phyloP scores from a whole-genome alignment of 1,284 basidiomycete genomes.

The Pseudozyma thailandica region DNA sequence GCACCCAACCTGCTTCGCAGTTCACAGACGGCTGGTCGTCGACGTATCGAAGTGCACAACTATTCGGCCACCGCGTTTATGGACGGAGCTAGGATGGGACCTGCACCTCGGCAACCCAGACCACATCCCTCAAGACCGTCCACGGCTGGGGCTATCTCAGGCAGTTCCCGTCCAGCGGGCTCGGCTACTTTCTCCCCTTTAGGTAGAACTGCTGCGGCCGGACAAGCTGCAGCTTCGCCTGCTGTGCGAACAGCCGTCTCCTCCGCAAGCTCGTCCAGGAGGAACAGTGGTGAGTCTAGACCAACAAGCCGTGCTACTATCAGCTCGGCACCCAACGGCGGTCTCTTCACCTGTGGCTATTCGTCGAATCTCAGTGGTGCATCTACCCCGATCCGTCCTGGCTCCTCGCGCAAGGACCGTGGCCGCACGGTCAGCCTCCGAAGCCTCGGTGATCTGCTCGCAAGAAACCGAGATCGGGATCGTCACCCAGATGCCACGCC shows the following conservation, averaged over 20 bases:
- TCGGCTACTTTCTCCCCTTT: background rate
- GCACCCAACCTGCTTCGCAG: constrained; percentile 24
- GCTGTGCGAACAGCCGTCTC: constrained; percentile 16
- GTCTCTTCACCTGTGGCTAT: constrained; percentile 50
- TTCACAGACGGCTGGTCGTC: constrained; percentile 2
- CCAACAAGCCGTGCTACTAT: constrained; percentile 26
- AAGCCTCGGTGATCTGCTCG: constrained; percentile 27
- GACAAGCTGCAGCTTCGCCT: constrained; percentile 10
- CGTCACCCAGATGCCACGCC: background rate
- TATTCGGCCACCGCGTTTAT: constrained; percentile 37
- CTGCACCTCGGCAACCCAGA: constrained; percentile 17
- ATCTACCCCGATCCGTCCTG: constrained; percentile 20
- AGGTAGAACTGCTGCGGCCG: background rate
- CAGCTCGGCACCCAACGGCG: constrained; percentile 29
- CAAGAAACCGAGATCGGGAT: constrained; percentile 27
- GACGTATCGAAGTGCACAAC: constrained; percentile 31
- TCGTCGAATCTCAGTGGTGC: constrained; percentile 30
- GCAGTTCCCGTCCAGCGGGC: background rate
- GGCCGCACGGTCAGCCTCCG: constrained; percentile 31
- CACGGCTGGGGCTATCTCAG: constrained; percentile 11
- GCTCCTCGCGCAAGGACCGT: constrained; percentile 17
- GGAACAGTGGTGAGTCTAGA: constrained; percentile 33
- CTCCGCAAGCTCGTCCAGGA: constrained; percentile 17
- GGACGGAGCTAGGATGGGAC: constrained; percentile 43
- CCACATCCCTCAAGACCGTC: constrained; percentile 17